A percentile compares a stretch with the other conserved stretches of the same genome.
These are phyloP conservation scores for Aspergillus sp. DNA, from an alignment of 2,329 filamentous ascomycete species.

Conservation along the genomic window DNA sequence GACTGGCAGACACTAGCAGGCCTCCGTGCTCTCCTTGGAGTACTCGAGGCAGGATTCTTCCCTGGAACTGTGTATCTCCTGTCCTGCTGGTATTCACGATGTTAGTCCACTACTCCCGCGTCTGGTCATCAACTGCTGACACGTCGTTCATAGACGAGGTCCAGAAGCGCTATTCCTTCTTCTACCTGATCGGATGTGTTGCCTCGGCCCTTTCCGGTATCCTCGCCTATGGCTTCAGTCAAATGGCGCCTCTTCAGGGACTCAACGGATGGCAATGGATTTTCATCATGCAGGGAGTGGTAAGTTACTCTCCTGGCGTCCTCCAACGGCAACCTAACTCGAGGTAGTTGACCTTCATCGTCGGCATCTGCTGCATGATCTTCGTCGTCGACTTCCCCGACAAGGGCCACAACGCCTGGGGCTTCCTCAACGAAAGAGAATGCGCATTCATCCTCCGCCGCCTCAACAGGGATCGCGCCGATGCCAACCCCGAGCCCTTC, in stretches of 20 bases:
- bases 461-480: conserved; percentile 59
- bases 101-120: conserved; percentile 21
- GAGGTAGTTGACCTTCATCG: conserved; percentile 31
- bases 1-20: conserved; percentile 34
- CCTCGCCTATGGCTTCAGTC: conserved; percentile 47
- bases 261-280: conserved; percentile 59
- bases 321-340: background rate
- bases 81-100: conserved; percentile 71
- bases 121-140: conserved; percentile 8
- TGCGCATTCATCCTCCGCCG: conserved; percentile 55
- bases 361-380: conserved; percentile 35
- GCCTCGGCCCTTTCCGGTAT: conserved; percentile 55
- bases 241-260: conserved; percentile 48
- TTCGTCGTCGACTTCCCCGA: conserved; percentile 47
- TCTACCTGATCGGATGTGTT: conserved; percentile 56
- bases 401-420: conserved; percentile 35
- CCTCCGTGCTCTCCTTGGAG: conserved; percentile 31
- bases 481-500: conserved; percentile 55
- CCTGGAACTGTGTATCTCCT: conserved; percentile 72
- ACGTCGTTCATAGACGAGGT: conserved; percentile 31
- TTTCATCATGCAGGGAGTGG: conserved; percentile 58
- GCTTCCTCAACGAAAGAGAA: conserved; percentile 45
- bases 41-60: conserved; percentile 61
- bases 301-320: conserved; percentile 18
- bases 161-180: conserved; percentile 46